phyloP scores from a whole-genome alignment of 306 rosid species.

The Trifolium subterraneum region DNA sequence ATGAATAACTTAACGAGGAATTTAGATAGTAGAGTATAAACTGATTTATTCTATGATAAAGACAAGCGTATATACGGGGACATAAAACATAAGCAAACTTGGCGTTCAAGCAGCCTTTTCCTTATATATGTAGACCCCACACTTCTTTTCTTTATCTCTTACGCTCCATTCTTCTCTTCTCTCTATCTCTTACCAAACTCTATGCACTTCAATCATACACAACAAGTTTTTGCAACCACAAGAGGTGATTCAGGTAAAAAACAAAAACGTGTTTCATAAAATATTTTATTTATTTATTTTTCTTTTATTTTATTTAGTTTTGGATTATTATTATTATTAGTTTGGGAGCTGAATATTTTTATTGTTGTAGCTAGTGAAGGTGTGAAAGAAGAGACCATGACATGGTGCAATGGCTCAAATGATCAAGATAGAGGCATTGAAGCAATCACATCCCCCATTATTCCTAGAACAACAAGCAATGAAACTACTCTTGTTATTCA shows the following conservation, averaged over 20 bases:
- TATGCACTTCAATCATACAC: slow-evolving; percentile 29
- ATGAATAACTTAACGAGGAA: too few relatives aligned
- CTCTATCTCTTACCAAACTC: neutral
- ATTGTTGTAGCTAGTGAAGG: slow-evolving; percentile 22
- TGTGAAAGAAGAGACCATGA: slow-evolving; percentile 56
- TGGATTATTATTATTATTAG: neutral
- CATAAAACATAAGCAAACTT: slow-evolving; percentile 60
- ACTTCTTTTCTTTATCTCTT: slow-evolving; percentile 34
- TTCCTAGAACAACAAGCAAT: slow-evolving; percentile 22
- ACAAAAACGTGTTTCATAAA: slow-evolving; percentile 57
- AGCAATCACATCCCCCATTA: slow-evolving; percentile 34
- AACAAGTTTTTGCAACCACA: neutral
- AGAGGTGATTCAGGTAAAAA: slow-evolving; percentile 37
- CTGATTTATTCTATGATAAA: slow-evolving; percentile 21
- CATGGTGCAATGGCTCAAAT: slow-evolving; percentile 72
- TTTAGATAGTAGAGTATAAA: neutral
- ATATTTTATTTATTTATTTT: neutral
- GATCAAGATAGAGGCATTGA: slow-evolving; percentile 51
- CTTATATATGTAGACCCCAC: slow-evolving; percentile 52
- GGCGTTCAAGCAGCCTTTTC: slow-evolving; percentile 56
- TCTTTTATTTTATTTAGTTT: neutral
- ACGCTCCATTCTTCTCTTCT: neutral
- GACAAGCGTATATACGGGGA: slow-evolving; percentile 54
- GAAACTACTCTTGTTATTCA: neutral
- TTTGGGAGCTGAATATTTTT: slow-evolving; percentile 14